Base-by-base conservation (phyloP, 495 filamentous ascomycete species). In the Aspergillus indologenus region DNA sequence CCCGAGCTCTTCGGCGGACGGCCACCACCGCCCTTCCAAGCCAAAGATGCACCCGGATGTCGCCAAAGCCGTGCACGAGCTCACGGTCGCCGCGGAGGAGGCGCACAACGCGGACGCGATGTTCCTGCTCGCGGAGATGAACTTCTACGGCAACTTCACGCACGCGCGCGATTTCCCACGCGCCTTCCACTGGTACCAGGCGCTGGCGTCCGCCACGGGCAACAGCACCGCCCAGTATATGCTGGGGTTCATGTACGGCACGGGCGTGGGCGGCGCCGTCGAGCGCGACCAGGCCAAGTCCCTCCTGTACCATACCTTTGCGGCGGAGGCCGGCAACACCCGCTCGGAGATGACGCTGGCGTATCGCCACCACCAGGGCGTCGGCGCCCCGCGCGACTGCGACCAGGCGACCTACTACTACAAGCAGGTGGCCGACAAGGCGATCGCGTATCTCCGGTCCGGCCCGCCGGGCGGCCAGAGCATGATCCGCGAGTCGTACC, bases 221-320 rank as follows among this genome's bases (percentile, higher is more conserved):
- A 98, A 99, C 70, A 86, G 81, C 65, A 91, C 95, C 20, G 94
- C 95, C 0, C 91, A 96, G 71, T 85, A 93, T 71, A 96, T 98
- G 91, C 66, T 99, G 40, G 95, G 93, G 2, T 87, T 99, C 60
- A 92, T 98, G 86, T 94, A 98, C 73, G 91, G 91, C 43, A 98
- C 95, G 11, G 94, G 95, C 1, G 79, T 98, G 58, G 92, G 89
- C 8, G 87, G 84, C 29, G 85, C 84, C 1, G 91, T 97, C 21
- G 83, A 91, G 72, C 83, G 83, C 23, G 91, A 99, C 67, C 94
- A 96, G 72, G 94, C 92, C 19, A 92, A 91, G 71, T 90, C 94
- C 8, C 79, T 98, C 58, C 76, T 96, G 57, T 97, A 98, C 69
- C 91, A 97, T 70, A 95, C 91, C 9, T 96, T 96, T 68, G 92